phyloP scores from a whole-genome alignment of 2,329 filamentous ascomycete species.

The Botryotinia calthae region DNA sequence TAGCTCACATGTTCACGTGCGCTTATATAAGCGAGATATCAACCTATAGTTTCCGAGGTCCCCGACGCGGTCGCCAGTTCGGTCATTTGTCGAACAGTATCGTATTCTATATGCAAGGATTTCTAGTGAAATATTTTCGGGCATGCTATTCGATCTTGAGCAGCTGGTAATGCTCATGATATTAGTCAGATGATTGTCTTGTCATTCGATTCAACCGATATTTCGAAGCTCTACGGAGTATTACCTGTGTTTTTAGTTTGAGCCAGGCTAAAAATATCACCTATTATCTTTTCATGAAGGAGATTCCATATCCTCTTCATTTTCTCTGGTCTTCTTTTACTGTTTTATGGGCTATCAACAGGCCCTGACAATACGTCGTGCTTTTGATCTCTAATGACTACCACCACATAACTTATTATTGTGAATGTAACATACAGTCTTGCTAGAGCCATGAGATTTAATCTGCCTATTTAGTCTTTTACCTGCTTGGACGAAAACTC shows the following conservation, averaged over 20 bases:
- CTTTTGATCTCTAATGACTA: background rate
- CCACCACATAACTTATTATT: background rate
- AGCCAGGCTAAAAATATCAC: background rate
- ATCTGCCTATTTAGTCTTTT: background rate
- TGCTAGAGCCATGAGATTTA: background rate
- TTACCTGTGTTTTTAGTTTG: background rate
- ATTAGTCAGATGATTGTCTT: background rate
- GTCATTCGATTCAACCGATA: background rate
- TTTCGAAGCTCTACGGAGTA: background rate
- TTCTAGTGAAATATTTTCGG: background rate
- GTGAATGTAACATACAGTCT: background rate
- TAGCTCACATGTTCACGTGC: background rate
- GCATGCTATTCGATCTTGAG: background rate
- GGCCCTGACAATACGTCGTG: background rate
- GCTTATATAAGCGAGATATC: background rate
- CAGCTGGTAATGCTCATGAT: background rate
- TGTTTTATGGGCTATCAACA: background rate
- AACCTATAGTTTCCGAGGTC: background rate
- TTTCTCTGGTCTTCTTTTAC: background rate
- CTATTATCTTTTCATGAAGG: background rate
- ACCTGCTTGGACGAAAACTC: background rate
- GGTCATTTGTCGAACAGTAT: background rate
- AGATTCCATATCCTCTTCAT: background rate
- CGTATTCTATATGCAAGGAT: background rate
- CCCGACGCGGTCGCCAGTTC: background rate